Base-by-base conservation (phyloP, 2,329 filamentous ascomycete genomes). In the Arthroderma sp. region DNA sequence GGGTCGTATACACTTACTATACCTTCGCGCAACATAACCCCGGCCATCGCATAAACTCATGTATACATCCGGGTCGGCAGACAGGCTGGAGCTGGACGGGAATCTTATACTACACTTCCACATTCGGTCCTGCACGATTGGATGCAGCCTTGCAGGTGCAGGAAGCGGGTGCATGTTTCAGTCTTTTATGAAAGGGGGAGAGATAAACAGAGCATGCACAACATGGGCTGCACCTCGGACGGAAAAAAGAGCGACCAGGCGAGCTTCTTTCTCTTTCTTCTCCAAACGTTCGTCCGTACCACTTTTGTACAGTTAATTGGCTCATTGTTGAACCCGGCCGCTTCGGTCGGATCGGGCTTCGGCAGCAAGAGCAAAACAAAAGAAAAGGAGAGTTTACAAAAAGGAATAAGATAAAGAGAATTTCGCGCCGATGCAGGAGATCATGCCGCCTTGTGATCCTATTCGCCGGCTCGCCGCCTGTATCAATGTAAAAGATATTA, bases 391-490 rank as follows among this genome's bases (percentile, higher is more conserved):
- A 23, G n/a, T n/a, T n/a, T n/a, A n/a, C n/a, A 49, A 25, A 49
- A 8, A 49, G 28, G 28, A 28, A n/a, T 13, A 23, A 51, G 25
- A 19, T 11, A 13, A 44, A 23, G 8, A 44, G 41, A 23, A 25
- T 8, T 44, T 44, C 41, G 39, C 19, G 39, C 39, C 39, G 5
- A 44, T 44, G 41, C 41, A 33, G 44, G 44, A 51, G 44, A 51
- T 51, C 44, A 33, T 31, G 44, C 41, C 44, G 44, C 44, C 44
- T 51, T 33, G 44, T 31, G 25, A 31, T 51, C 44, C 44, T 51
- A 51, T 51, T 51, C 44, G 44, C n/a, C 7, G 15, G 13, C 13
- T 51, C 23, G 25, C 44, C 44, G 44, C 44, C 25, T 31, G 44
- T 31, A n/a, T n/a, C 15, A 19, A 13, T 31, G 25, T n/a, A 7